A percentile compares a stretch with the other conserved stretches of the same genome.
These are phyloP conservation scores for Penicillium sp. DNA, from an alignment of 2,329 filamentous ascomycete genomes.

Conservation along the genomic window DNA sequence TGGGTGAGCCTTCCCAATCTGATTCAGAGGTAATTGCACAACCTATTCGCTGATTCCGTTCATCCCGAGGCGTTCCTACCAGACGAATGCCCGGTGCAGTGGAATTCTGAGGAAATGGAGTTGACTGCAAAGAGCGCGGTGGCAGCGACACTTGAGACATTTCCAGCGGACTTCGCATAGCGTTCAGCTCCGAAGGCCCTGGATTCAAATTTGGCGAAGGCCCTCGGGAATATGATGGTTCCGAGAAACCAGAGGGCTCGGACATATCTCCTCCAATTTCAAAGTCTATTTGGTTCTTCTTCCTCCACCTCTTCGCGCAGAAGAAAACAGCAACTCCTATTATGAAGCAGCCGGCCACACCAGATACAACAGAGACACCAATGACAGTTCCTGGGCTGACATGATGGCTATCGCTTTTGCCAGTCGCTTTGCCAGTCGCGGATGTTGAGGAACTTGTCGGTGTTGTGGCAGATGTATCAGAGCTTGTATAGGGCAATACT, in stretches of 20 bases:
- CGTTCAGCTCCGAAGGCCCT: slow-evolving; percentile 7
- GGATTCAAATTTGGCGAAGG: slow-evolving; percentile 19
- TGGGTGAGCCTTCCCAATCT: slow-evolving; percentile 30
- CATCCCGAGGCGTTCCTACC: not conserved
- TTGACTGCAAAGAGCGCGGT: slow-evolving; percentile 5
- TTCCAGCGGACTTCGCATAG: slow-evolving; percentile 10
- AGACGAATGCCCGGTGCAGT: slow-evolving; percentile 23
- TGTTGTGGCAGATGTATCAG: not conserved
- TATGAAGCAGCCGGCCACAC: slow-evolving; percentile 36
- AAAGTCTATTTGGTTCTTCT: slow-evolving; percentile 30
- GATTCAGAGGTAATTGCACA: slow-evolving; percentile 22
- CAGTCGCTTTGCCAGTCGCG: not conserved
- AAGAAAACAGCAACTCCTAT: slow-evolving; percentile 34
- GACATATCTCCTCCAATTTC: slow-evolving; percentile 43
- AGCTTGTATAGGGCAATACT: slow-evolving; percentile 1
- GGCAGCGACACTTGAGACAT: slow-evolving; percentile 19
- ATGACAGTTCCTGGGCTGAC: slow-evolving; percentile 35
- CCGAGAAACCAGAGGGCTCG: slow-evolving; percentile 35
- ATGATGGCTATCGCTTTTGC: slow-evolving; percentile 3
- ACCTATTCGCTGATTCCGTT: slow-evolving; percentile 15
- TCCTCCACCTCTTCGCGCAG: slow-evolving; percentile 30
- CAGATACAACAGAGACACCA: slow-evolving; percentile 39
- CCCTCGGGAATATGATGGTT: slow-evolving; percentile 21
- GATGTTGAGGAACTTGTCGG: slow-evolving; percentile 6
- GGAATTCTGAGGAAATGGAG: slow-evolving; percentile 19